Percentiles rank a stretch among this genome's conserved stretches.
These are phyloP conservation scores for Anastatica hierochuntica DNA, from an alignment of 345 rosid species.

Conservation along the genomic window DNA sequence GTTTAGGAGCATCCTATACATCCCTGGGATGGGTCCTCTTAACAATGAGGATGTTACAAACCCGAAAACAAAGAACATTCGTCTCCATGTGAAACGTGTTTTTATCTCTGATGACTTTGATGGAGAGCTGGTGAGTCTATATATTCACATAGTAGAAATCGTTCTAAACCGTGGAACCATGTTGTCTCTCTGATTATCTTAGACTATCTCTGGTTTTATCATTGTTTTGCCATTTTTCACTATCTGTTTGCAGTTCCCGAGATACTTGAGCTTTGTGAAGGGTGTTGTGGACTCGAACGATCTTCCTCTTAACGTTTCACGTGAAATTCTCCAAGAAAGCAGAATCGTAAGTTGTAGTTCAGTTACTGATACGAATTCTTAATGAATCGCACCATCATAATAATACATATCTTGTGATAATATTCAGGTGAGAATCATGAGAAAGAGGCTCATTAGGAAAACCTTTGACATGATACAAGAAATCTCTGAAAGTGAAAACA, in stretches of 20 bases:
- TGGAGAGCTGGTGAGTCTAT: constrained; percentile 85
- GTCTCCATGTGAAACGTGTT: constrained; percentile 87
- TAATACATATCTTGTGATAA: neutral
- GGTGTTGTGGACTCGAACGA: constrained; percentile 95
- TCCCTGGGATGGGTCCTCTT: constrained; percentile 98
- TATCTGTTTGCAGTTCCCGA: constrained; percentile 57
- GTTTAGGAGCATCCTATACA: constrained; percentile 81
- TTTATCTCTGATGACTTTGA: constrained; percentile 99
- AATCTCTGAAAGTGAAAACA: constrained; percentile 68
- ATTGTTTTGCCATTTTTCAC: neutral
- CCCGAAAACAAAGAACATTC: constrained; percentile 87
- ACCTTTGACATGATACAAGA: constrained; percentile 97
- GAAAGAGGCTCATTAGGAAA: constrained; percentile 93
- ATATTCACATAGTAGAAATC: neutral
- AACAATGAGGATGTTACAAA: constrained; percentile 80
- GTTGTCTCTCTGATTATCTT: neutral
- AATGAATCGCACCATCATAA: neutral
- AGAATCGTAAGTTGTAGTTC: constrained; percentile 42
- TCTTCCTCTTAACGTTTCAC: constrained; percentile 94
- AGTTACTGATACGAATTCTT: neutral
- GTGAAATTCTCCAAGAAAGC: constrained; percentile 96
- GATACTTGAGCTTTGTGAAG: constrained; percentile 93
- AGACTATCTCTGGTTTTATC: neutral
- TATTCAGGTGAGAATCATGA: constrained; percentile 81
- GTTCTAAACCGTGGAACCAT: too few relatives aligned